A percentile compares a stretch with the other conserved stretches of the same genome.
Evolutionary conservation across 192 early-diverging fungal species (phyloP).

Genomic region (Backusella australiensis): DNA sequence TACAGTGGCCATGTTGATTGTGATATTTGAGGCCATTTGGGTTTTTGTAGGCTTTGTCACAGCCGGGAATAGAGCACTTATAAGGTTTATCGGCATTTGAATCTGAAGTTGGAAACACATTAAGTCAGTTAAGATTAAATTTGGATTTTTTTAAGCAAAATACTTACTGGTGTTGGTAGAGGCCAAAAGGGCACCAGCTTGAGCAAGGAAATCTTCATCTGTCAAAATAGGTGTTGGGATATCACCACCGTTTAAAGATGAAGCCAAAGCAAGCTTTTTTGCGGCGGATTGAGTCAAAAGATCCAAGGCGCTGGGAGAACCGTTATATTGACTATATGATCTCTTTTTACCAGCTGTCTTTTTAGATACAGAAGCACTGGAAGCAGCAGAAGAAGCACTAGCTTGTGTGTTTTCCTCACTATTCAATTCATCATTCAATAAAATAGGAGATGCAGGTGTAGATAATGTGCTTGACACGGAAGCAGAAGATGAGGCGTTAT

Average conservation of each 20-base stretch:
- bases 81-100: constrained; percentile 76
- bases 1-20: constrained; percentile 92
- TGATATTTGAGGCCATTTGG: constrained; percentile 99
- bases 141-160: background rate
- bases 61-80: constrained; percentile 82
- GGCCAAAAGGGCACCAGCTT: constrained; percentile 36
- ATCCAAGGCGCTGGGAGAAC: constrained; percentile 19
- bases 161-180: constrained; percentile 24
- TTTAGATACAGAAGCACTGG: background rate
- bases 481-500: constrained; percentile 12
- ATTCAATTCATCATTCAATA: background rate
- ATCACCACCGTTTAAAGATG: constrained; percentile 14
- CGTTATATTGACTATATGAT: constrained; percentile 11
- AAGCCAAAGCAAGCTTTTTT: constrained; percentile 32
- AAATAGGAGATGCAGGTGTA: constrained; percentile 1
- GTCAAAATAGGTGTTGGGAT: constrained; percentile 23
- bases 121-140: constrained; percentile 13
- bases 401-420: too few relatives aligned
- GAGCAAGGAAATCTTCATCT: constrained; percentile 44
- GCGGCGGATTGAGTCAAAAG: constrained; percentile 22
- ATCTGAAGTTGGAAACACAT: constrained; percentile 7
- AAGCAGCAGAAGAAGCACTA: background rate
- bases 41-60: constrained; percentile 97
- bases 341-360: constrained; percentile 21
- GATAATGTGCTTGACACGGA: background rate